A percentile compares a stretch with the other conserved stretches of the same genome.
These are phyloP conservation scores for Cyclanthera cordifolia DNA, from an alignment of 306 rosid species.

Conservation along the genomic window DNA sequence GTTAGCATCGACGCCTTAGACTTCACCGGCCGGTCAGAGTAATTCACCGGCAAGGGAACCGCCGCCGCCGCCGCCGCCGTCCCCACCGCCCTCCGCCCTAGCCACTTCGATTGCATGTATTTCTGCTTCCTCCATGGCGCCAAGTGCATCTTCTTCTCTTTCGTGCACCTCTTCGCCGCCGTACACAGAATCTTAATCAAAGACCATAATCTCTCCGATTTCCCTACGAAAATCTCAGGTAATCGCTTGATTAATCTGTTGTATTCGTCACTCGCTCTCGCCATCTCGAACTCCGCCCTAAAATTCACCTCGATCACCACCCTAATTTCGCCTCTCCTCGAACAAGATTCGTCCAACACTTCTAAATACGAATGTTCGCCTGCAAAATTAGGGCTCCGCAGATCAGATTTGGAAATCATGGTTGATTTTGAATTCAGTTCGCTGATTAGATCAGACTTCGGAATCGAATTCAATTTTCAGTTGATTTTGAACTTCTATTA, in stretches of 20 bases:
- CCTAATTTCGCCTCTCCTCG: slow-evolving; percentile 36
- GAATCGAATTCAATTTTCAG: no score
- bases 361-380: slow-evolving; percentile 70
- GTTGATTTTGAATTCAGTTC: no score
- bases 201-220: slow-evolving; percentile 43
- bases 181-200: slow-evolving; percentile 57
- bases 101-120: slow-evolving; percentile 86
- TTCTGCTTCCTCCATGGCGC: slow-evolving; percentile 85
- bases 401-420: no score
- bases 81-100: slow-evolving; percentile 32
- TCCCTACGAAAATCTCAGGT: slow-evolving; percentile 66
- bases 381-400: slow-evolving; percentile 18
- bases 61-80: slow-evolving; percentile 19
- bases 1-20: slow-evolving; percentile 68
- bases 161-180: slow-evolving; percentile 70
- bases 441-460: no score
- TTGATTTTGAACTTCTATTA: no score
- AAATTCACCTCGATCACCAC: slow-evolving; percentile 60
- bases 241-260: slow-evolving; percentile 32
- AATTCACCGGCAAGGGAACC: slow-evolving; percentile 13
- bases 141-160: slow-evolving; percentile 77
- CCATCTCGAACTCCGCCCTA: slow-evolving; percentile 75
- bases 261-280: slow-evolving; percentile 57
- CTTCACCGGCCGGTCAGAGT: slow-evolving; percentile 25
- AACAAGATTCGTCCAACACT: slow-evolving; percentile 40